These are phyloP conservation scores for Fusarium proliferatum DNA, from an alignment of 2,329 filamentous ascomycete species.

Conservation along the genomic window DNA sequence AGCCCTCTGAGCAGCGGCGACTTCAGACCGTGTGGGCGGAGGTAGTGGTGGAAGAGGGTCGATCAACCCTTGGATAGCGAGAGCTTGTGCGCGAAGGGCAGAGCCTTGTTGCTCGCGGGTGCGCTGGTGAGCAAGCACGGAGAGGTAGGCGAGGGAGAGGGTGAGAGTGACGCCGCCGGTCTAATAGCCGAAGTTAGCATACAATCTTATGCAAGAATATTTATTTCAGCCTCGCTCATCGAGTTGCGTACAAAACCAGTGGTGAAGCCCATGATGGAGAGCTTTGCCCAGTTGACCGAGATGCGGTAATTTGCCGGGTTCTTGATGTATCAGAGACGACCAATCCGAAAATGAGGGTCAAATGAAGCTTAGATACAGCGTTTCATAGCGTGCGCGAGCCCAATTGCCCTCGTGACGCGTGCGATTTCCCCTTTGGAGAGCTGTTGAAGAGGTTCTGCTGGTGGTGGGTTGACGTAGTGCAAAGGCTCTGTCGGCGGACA, in stretches of 20 bases:
- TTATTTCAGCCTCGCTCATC: background rate
- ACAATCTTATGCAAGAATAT: background rate
- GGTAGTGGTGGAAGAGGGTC: constrained; percentile 60
- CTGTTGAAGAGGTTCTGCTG: constrained; percentile 38
- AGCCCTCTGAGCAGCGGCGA: constrained; percentile 62
- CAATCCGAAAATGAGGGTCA: constrained; percentile 33
- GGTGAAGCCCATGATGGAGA: constrained; percentile 74
- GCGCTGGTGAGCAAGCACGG: constrained; percentile 75
- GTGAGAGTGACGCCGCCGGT: constrained; percentile 81
- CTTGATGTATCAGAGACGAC: constrained; percentile 27
- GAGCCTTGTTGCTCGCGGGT: constrained; percentile 71
- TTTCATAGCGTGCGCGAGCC: constrained; percentile 50
- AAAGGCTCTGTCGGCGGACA: constrained; percentile 43
- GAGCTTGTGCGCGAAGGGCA: constrained; percentile 66
- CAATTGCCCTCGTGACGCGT: constrained; percentile 40
- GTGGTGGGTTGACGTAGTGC: constrained; percentile 47
- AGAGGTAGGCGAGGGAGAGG: constrained; percentile 77
- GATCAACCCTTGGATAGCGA: constrained; percentile 64
- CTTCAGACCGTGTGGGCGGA: constrained; percentile 62
- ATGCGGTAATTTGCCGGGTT: constrained; percentile 47
- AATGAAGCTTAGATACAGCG: constrained; percentile 40
- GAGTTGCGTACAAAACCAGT: constrained; percentile 75
- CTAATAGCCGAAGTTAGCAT: constrained; percentile 54
- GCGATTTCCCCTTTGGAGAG: constrained; percentile 21
- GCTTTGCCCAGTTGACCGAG: constrained; percentile 41